Evolutionary conservation across 169 alveolate species (phyloP).

Genomic region (Toxoplasma gondii): DNA sequence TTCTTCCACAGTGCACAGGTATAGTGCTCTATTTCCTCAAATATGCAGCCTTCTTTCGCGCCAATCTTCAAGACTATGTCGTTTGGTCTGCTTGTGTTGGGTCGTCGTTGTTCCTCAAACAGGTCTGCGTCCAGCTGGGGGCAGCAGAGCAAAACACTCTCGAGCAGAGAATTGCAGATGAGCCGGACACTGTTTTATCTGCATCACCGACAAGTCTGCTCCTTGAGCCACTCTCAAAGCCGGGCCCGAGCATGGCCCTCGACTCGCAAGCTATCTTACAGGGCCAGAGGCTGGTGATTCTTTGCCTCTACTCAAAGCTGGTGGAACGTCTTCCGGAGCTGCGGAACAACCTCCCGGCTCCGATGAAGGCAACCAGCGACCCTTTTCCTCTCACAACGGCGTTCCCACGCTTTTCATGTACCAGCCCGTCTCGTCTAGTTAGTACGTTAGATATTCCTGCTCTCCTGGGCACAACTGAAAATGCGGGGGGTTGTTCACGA

Average conservation of each 20-base stretch:
- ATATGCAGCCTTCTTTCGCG: no score
- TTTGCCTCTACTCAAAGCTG: not conserved
- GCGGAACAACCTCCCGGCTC: not conserved
- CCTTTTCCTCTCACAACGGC: not conserved
- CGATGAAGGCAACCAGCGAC: not conserved
- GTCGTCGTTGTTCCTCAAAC: not conserved
- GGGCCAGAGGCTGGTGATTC: slow-evolving; percentile 24
- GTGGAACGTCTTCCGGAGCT: not conserved
- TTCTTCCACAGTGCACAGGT: no score
- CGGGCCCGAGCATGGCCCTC: not conserved
- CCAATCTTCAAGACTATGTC: no score
- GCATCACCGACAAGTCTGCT: not conserved
- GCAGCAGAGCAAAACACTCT: not conserved
- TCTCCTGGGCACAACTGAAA: not conserved
- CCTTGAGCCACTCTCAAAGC: not conserved
- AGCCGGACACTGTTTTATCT: not conserved
- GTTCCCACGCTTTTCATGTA: not conserved
- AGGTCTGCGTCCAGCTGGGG: slow-evolving; percentile 27
- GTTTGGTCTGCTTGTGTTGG: no score
- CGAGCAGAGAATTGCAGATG: not conserved
- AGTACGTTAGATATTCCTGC: not conserved
- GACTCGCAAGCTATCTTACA: not conserved
- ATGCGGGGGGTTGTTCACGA: not conserved
- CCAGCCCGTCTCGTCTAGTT: not conserved
- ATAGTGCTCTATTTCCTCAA: no score